A percentile compares a stretch with the other conserved stretches of the same genome.
These are phyloP conservation scores for Stephania japonica DNA, from an alignment of 164 flowering plant species.

Conservation along the genomic window DNA sequence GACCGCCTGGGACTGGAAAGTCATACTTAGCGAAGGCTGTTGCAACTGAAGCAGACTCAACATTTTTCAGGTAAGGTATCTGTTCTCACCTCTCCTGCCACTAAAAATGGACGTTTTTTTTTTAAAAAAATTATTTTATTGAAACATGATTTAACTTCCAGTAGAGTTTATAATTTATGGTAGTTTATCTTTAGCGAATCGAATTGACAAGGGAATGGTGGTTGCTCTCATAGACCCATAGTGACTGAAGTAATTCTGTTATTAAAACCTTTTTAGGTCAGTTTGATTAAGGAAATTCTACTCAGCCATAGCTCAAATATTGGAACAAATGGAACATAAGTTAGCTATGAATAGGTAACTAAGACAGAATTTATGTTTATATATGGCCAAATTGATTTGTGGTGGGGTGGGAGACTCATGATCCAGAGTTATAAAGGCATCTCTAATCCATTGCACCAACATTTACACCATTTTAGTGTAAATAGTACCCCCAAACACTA, in stretches of 20 bases:
- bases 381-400: too few relatives aligned
- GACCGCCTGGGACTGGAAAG: slow-evolving; percentile 99
- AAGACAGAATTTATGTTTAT: too few relatives aligned
- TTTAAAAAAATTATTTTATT: neutral
- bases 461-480: too few relatives aligned
- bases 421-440: too few relatives aligned
- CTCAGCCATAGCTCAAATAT: neutral
- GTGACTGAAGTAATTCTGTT: neutral
- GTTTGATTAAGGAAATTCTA: neutral
- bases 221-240: neutral
- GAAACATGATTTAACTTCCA: neutral
- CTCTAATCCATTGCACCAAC: too few relatives aligned
- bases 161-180: neutral
- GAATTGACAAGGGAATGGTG: neutral
- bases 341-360: neutral
- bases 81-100: neutral
- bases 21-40: slow-evolving; percentile 96
- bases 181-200: neutral
- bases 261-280: neutral
- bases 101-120: neutral
- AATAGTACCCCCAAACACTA: too few relatives aligned
- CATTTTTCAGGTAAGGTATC: slow-evolving; percentile 72
- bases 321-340: neutral
- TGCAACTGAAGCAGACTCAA: slow-evolving; percentile 98
- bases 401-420: too few relatives aligned